These are phyloP conservation scores for Primulina huaijiensis DNA, from an alignment of 257 asterid species.

Conservation along the genomic window DNA sequence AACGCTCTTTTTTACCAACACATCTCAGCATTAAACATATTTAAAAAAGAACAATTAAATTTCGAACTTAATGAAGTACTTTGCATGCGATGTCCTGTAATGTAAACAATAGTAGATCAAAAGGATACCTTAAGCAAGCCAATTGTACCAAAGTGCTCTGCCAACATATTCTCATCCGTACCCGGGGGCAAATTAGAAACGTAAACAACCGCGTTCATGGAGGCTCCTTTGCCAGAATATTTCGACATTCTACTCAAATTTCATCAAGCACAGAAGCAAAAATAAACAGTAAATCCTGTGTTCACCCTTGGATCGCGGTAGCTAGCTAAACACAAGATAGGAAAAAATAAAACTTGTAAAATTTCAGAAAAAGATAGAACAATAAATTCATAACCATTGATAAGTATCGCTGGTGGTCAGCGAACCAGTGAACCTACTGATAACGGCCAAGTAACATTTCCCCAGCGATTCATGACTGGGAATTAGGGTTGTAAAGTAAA, in stretches of 20 bases:
- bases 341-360: neutral
- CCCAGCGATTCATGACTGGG: neutral
- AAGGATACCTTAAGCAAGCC: constrained; percentile 87
- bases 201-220: constrained; percentile 75
- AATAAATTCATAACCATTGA: neutral
- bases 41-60: neutral
- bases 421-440: neutral
- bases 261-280: constrained; percentile 41
- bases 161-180: constrained; percentile 87
- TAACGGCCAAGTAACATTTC: neutral
- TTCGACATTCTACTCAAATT: constrained; percentile 64
- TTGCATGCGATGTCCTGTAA: neutral
- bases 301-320: constrained; percentile 19
- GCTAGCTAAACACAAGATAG: constrained; percentile 14
- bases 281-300: constrained; percentile 9
- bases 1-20: neutral
- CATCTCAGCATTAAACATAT: neutral
- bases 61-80: neutral
- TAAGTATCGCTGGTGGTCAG: neutral
- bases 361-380: neutral
- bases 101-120: constrained; percentile 23
- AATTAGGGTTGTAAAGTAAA: neutral
- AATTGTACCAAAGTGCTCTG: constrained; percentile 91
- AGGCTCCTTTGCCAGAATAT: constrained; percentile 60
- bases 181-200: constrained; percentile 91